Conservation (phyloP, 192 early-diverging fungal genomes). For the Allomyces arbusculus region DNA sequence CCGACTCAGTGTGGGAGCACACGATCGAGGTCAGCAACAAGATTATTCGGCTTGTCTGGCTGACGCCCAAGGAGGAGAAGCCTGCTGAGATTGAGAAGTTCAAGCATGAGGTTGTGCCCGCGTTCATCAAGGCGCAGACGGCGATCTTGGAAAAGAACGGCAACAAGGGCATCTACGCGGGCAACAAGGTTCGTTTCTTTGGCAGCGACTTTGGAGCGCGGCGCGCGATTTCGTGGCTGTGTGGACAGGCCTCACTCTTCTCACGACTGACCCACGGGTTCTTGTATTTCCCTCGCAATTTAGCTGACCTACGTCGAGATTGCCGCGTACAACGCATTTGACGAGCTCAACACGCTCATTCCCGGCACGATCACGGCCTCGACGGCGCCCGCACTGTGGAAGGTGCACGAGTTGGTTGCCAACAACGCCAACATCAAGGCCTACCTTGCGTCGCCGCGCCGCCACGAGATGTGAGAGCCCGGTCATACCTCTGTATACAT, state of each 20-base stretch:
- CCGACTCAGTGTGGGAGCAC: slow-evolving; percentile 11
- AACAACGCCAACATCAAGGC: background rate
- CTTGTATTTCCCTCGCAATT: too few species aligned
- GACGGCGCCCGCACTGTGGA: background rate
- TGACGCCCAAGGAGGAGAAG: slow-evolving; percentile 5
- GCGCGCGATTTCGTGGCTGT: too few species aligned
- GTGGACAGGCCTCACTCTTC: too few species aligned
- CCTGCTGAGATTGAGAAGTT: slow-evolving; percentile 4
- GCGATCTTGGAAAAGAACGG: background rate
- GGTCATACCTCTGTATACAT: too few species aligned
- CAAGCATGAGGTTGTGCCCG: background rate
- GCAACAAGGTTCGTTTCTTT: background rate
- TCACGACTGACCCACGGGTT: too few species aligned
- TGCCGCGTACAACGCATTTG: background rate
- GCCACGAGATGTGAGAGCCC: background rate
- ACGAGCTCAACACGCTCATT: background rate
- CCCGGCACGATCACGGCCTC: background rate
- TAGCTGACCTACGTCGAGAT: background rate
- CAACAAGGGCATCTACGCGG: background rate
- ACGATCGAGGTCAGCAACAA: slow-evolving; percentile 4
- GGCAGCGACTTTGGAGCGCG: too few species aligned
- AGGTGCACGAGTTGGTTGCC: background rate
- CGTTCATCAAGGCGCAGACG: background rate
- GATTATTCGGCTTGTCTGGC: background rate
- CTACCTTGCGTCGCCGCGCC: background rate